Percentiles rank a stretch among this genome's conserved stretches.
phyloP scores from a whole-genome alignment of 345 rosid species.

The Hypericum androsaemum region DNA sequence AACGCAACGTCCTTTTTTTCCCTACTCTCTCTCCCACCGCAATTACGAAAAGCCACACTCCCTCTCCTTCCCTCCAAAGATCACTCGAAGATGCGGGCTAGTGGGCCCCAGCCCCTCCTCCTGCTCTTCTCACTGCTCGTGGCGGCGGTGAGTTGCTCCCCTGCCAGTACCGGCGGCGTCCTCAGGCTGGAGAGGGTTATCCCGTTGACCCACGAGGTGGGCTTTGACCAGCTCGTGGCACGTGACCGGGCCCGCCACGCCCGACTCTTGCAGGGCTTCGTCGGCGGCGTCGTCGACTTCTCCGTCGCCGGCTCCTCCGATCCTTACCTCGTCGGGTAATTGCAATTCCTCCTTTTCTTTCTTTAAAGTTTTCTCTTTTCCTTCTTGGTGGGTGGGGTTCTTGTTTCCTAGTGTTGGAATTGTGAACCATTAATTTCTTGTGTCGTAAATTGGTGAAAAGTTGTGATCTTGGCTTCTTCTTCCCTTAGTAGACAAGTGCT shows the following conservation, averaged over 20 bases:
- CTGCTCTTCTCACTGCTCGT: conserved; percentile 10
- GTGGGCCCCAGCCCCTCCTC: conserved; percentile 10
- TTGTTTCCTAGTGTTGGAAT: background rate
- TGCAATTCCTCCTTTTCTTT: conserved; percentile 5
- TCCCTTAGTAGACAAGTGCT: too few species aligned
- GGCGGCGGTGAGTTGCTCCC: background rate
- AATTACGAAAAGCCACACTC: too few species aligned
- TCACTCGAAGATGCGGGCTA: conserved; percentile 22
- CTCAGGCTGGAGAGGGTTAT: conserved; percentile 57
- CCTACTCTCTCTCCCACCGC: too few species aligned
- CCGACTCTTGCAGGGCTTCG: conserved; percentile 49
- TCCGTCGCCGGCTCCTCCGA: conserved; percentile 75
- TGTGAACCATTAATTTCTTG: background rate
- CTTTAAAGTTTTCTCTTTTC: background rate
- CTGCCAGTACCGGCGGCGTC: conserved; percentile 23
- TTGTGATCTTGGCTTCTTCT: too few species aligned
- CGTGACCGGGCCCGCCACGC: conserved; percentile 67
- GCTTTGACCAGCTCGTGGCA: conserved; percentile 44
- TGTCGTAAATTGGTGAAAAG: too few species aligned
- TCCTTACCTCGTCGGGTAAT: conserved; percentile 76
- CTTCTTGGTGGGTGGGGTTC: conserved; percentile 2
- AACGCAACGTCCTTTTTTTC: too few species aligned
- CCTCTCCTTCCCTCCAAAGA: too few species aligned
- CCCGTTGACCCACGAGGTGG: conserved; percentile 45
- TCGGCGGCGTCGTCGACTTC: conserved; percentile 55